A percentile compares a stretch with the other conserved stretches of the same genome.
Conservation (phyloP, 1,284 basidiomycete genomes). For the Irpex sp. region DNA sequence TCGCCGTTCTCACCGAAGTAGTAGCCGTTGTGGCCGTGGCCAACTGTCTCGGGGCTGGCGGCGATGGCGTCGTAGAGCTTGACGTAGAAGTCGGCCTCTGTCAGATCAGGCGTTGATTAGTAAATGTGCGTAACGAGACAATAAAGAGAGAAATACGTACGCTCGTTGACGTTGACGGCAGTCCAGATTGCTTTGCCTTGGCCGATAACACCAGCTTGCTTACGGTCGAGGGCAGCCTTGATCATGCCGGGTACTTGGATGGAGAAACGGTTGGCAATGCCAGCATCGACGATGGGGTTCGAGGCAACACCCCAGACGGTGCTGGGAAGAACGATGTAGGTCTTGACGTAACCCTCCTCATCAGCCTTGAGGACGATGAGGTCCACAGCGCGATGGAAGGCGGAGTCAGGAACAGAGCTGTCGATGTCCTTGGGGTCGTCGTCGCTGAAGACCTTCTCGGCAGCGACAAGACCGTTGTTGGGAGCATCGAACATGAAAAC, state of each 20-base stretch:
- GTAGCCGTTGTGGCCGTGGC: constrained; percentile 39
- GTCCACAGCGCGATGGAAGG: neutral
- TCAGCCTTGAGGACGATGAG: neutral
- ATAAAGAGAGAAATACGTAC: neutral
- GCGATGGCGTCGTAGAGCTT: constrained; percentile 15
- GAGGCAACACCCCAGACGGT: neutral
- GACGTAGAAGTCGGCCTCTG: constrained; percentile 1
- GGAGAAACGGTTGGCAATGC: neutral
- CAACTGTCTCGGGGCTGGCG: constrained; percentile 12
- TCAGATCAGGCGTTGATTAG: neutral
- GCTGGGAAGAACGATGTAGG: neutral
- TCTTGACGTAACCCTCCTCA: neutral
- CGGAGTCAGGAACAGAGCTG: neutral
- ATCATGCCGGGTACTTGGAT: neutral
- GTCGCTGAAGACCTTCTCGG: neutral
- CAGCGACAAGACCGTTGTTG: neutral
- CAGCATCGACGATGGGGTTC: neutral
- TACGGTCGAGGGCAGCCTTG: neutral
- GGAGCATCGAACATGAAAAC: neutral
- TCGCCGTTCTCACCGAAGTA: constrained; percentile 45
- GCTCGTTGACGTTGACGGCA: neutral
- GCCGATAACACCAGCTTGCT: neutral
- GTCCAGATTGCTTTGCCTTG: neutral
- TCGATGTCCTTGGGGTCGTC: neutral
- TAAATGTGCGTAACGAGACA: constrained; percentile 5